Conservation (phyloP, 2,329 filamentous ascomycete species). For the Periglandula ipomoeae region DNA sequence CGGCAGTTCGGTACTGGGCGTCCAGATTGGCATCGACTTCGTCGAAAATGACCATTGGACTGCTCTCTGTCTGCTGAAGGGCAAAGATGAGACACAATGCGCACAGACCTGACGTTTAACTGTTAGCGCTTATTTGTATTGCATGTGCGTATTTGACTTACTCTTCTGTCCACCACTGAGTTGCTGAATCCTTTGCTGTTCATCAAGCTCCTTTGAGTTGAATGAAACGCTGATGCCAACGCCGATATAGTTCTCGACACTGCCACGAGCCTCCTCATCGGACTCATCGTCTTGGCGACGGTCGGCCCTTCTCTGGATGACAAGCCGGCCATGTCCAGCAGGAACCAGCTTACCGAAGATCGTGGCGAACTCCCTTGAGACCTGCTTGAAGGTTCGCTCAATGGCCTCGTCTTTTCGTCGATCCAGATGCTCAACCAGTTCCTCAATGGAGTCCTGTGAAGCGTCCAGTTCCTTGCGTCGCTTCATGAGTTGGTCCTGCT, state of each 20-base stretch:
- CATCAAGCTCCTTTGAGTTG: conserved; percentile 90
- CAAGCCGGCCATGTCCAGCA: conserved; percentile 79
- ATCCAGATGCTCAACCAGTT: conserved; percentile 85
- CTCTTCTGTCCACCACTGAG: conserved; percentile 96
- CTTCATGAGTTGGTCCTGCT: conserved; percentile 78
- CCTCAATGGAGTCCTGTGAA: conserved; percentile 79
- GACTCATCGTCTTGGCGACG: conserved; percentile 55
- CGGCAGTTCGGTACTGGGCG: conserved; percentile 93
- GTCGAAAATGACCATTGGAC: conserved; percentile 98
- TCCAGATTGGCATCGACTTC: conserved; percentile 98
- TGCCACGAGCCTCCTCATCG: conserved; percentile 57
- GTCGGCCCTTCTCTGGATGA: conserved; percentile 88
- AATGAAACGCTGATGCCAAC: conserved; percentile 97
- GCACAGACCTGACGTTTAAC: conserved; percentile 62
- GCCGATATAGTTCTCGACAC: conserved; percentile 90
- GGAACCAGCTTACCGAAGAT: conserved; percentile 95
- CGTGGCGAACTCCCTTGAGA: conserved; percentile 82
- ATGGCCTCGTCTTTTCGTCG: conserved; percentile 97
- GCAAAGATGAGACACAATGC: conserved; percentile 97
- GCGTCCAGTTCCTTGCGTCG: conserved; percentile 80
- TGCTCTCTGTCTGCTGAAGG: conserved; percentile 95
- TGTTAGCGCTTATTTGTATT: conserved; percentile 7
- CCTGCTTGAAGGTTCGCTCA: conserved; percentile 96
- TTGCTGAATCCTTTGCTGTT: conserved; percentile 96
- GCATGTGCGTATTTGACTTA: conserved; percentile 33